phyloP scores from a whole-genome alignment of 1,284 basidiomycete species.

The Rhodotorula sp. region DNA sequence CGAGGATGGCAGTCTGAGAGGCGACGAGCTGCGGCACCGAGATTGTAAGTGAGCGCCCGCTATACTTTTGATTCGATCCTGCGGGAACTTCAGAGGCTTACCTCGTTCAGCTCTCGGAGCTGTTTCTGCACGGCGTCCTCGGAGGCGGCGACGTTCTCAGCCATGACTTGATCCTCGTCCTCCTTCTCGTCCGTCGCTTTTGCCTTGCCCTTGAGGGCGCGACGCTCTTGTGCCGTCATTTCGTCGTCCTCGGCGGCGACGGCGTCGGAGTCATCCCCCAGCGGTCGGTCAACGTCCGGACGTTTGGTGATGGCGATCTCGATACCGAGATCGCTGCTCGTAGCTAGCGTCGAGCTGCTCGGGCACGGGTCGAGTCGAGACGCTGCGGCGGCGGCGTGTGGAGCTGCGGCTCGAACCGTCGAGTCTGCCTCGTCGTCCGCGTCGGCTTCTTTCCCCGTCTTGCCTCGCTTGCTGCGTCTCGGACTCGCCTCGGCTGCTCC shows the following conservation, averaged over 20 bases:
- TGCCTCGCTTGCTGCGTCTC: background rate
- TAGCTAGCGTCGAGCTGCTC: background rate
- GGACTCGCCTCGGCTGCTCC: background rate
- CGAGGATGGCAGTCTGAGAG: constrained; percentile 20
- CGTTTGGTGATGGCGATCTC: too few relatives aligned
- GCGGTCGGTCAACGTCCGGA: background rate
- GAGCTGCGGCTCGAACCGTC: too few relatives aligned
- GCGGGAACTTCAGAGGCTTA: background rate
- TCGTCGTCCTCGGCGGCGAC: constrained; percentile 2
- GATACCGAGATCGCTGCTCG: background rate
- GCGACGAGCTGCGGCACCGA: constrained; percentile 10
- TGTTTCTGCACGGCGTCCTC: constrained; percentile 18
- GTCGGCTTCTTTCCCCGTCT: background rate
- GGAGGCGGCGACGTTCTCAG: constrained; percentile 5
- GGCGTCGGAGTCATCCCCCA: background rate
- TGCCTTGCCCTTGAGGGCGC: constrained; percentile 27
- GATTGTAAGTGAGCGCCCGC: too few relatives aligned
- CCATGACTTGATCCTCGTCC: too few relatives aligned
- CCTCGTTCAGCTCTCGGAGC: background rate
- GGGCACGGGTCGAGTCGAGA: too few relatives aligned
- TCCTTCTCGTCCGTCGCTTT: constrained; percentile 11
- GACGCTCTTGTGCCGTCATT: constrained; percentile 13
- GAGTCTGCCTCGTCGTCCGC: background rate
- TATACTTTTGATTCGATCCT: background rate
- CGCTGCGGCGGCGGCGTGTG: too few relatives aligned